Conservation (phyloP, 768 basidiomycete species). For the Roridomyces roridus region DNA sequence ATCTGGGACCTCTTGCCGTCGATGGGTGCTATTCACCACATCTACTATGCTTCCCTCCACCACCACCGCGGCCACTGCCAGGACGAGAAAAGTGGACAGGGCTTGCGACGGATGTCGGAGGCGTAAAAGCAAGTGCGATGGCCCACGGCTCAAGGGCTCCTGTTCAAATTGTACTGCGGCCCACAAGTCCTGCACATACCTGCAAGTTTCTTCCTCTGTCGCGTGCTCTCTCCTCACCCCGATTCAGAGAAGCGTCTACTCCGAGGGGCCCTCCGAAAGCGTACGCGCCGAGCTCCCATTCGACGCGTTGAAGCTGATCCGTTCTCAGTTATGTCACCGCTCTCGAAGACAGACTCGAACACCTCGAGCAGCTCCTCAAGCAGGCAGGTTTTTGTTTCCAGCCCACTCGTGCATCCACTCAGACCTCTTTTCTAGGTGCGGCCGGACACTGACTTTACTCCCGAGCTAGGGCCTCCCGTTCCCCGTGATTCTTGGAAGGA, state of each 20-base stretch:
- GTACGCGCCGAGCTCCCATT: constrained; percentile 42
- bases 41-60: too few species aligned
- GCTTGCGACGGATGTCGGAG: constrained; percentile 67
- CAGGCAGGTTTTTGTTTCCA: constrained; percentile 46
- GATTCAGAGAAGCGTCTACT: constrained; percentile 62
- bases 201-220: constrained; percentile 45
- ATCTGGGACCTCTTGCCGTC: too few species aligned
- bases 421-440: constrained; percentile 51
- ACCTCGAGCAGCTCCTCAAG: constrained; percentile 58
- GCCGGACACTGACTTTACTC: constrained; percentile 65
- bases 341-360: constrained; percentile 65
- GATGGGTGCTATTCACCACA: too few species aligned
- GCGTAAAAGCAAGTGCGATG: constrained; percentile 67
- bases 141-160: constrained; percentile 54
- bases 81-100: constrained; percentile 56
- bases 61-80: constrained; percentile 29
- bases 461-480: constrained; percentile 67
- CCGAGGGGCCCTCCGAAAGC: constrained; percentile 74
- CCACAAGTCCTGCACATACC: constrained; percentile 62
- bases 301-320: background rate
- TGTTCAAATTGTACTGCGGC: constrained; percentile 65
- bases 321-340: constrained; percentile 57
- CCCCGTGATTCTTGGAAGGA: constrained; percentile 70
- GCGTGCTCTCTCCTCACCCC: background rate
- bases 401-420: background rate